Evolutionary conservation across 352 stramenopile species (phyloP).

Genomic region (Globisporangium uncinulatum): DNA sequence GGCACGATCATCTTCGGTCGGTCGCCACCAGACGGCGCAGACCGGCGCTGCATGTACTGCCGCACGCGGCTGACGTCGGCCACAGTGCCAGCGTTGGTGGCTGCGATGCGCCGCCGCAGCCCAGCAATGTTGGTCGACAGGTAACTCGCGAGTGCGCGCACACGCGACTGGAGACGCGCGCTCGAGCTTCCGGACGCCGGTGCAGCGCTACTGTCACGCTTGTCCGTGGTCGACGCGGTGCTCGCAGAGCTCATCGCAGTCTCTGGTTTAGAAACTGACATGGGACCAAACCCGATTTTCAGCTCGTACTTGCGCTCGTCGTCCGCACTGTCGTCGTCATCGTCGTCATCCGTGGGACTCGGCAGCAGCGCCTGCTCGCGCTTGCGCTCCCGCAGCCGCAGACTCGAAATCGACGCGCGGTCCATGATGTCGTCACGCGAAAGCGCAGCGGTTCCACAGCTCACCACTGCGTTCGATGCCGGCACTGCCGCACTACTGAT

Average conservation of each 20-base stretch:
- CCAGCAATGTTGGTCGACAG: constrained; percentile 36
- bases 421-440: constrained; percentile 15
- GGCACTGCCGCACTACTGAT: constrained; percentile 1
- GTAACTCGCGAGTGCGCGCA: constrained; percentile 39
- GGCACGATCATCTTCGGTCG: constrained; percentile 42
- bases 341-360: constrained; percentile 10
- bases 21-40: constrained; percentile 24
- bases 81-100: constrained; percentile 19
- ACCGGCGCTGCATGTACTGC: constrained; percentile 39
- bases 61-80: constrained; percentile 33
- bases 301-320: constrained; percentile 33
- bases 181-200: constrained; percentile 5
- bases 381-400: constrained; percentile 9
- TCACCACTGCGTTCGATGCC: background rate
- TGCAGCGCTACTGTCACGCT: constrained; percentile 5
- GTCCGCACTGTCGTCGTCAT: constrained; percentile 5
- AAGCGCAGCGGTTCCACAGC: too few relatives aligned
- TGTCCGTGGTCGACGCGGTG: constrained; percentile 9
- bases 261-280: background rate
- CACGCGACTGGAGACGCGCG: constrained; percentile 23
- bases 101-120: constrained; percentile 21
- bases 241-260: constrained; percentile 2
- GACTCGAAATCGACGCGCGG: constrained; percentile 4
- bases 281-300: constrained; percentile 29
- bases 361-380: constrained; percentile 9